phyloP scores from a whole-genome alignment of 2,329 filamentous ascomycete genomes.

The Colletotrichum horii region DNA sequence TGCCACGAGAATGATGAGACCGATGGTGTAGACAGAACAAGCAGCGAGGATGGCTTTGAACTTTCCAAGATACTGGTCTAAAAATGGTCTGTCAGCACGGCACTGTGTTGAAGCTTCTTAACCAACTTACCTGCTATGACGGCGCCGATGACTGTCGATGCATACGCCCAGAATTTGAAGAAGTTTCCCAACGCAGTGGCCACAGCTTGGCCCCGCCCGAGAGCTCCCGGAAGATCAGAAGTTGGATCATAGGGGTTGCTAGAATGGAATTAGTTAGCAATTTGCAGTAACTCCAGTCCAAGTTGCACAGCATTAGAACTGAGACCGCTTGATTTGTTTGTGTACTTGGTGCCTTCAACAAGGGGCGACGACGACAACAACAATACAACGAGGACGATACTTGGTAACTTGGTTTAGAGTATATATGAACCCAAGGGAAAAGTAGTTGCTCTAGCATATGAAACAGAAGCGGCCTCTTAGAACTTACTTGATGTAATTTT shows the following conservation, averaged over 20 bases:
- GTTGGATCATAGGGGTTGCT: slow-evolving; percentile 27
- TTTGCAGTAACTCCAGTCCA: neutral
- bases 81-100: neutral
- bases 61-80: slow-evolving; percentile 63
- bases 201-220: slow-evolving; percentile 25
- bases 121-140: neutral
- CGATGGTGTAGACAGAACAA: slow-evolving; percentile 22
- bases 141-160: slow-evolving; percentile 2
- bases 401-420: neutral
- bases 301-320: neutral
- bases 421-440: neutral
- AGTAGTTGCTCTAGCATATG: neutral
- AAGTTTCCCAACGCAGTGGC: slow-evolving; percentile 28
- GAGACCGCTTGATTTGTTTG: accelerated
- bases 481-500: slow-evolving; percentile 34
- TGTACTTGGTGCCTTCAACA: accelerated
- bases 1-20: slow-evolving; percentile 44
- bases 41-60: slow-evolving; percentile 66
- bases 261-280: neutral
- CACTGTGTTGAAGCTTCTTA: neutral
- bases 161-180: slow-evolving; percentile 30
- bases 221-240: slow-evolving; percentile 20
- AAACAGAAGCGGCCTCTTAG: neutral
- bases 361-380: neutral
- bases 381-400: neutral